phyloP scores from a whole-genome alignment of 176 grass and related monocot species.

The maize (Zea mays) region DNA sequence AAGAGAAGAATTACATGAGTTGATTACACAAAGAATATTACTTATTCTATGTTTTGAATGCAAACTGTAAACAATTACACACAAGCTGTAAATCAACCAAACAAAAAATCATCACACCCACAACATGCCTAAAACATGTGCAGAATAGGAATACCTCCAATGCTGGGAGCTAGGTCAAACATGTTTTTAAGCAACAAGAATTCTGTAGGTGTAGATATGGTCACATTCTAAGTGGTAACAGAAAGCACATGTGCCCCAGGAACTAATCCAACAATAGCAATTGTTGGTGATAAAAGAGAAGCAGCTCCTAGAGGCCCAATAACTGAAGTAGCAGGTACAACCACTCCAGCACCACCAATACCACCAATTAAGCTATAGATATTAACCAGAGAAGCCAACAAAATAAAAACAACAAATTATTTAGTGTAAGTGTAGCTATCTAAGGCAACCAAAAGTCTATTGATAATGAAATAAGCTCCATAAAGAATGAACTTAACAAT shows the following conservation, averaged over 20 bases:
- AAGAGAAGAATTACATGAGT: slow-evolving; percentile 36
- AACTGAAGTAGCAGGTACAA: slow-evolving; percentile 55
- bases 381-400: slow-evolving; percentile 21
- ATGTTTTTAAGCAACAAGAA: slow-evolving; percentile 89
- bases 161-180: slow-evolving; percentile 62
- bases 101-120: neutral
- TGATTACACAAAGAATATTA: slow-evolving; percentile 58
- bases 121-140: neutral
- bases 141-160: slow-evolving; percentile 56
- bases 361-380: slow-evolving; percentile 61
- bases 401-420: neutral
- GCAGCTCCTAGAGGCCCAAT: slow-evolving; percentile 43
- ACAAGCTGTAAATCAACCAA: neutral
- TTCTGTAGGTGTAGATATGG: slow-evolving; percentile 60
- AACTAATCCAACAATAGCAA: no score
- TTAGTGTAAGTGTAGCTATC: neutral
- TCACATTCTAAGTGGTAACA: slow-evolving; percentile 37
- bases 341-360: slow-evolving; percentile 49
- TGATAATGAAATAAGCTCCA: neutral
- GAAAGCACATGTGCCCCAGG: slow-evolving; percentile 8
- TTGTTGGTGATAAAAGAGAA: slow-evolving; percentile 30
- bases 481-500: neutral
- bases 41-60: slow-evolving; percentile 66
- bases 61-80: slow-evolving; percentile 48
- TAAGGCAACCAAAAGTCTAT: neutral